Percentiles rank a stretch among this genome's conserved stretches.
Evolutionary conservation across 495 filamentous ascomycete genomes (phyloP).

Genomic region (Xylaria cubensis): DNA sequence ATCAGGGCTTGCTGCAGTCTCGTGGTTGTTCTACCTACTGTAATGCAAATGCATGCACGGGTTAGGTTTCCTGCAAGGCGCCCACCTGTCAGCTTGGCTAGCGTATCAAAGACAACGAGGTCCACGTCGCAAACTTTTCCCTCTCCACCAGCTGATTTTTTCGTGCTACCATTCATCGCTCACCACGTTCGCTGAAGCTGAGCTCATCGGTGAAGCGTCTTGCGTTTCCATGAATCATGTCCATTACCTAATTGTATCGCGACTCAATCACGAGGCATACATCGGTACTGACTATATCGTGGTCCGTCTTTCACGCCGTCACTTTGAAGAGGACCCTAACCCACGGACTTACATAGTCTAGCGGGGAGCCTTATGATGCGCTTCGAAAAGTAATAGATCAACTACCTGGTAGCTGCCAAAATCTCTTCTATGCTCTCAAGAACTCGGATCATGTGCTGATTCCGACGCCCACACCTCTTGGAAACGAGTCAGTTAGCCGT

Average conservation of each 20-base stretch:
- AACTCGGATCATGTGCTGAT: conserved; percentile 1
- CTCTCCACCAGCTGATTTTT: conserved; percentile 13
- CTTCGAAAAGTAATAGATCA: background rate
- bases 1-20: conserved; percentile 4
- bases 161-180: conserved; percentile 16
- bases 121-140: conserved; percentile 18
- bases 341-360: no score
- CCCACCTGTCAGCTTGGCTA: conserved; percentile 1
- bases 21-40: background rate
- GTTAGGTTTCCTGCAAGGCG: conserved; percentile 15
- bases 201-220: background rate
- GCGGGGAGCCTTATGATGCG: background rate
- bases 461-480: background rate
- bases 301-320: background rate
- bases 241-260: background rate
- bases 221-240: background rate
- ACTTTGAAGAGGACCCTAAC: background rate
- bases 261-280: background rate
- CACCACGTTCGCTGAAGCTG: conserved; percentile 22
- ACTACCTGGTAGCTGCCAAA: background rate
- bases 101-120: conserved; percentile 1
- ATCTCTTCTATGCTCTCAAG: background rate
- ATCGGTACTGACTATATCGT: background rate
- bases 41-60: no score
- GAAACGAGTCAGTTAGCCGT: background rate